Base-by-base conservation (phyloP, 2,329 filamentous ascomycete species). In the Fusarium oxysporum region DNA sequence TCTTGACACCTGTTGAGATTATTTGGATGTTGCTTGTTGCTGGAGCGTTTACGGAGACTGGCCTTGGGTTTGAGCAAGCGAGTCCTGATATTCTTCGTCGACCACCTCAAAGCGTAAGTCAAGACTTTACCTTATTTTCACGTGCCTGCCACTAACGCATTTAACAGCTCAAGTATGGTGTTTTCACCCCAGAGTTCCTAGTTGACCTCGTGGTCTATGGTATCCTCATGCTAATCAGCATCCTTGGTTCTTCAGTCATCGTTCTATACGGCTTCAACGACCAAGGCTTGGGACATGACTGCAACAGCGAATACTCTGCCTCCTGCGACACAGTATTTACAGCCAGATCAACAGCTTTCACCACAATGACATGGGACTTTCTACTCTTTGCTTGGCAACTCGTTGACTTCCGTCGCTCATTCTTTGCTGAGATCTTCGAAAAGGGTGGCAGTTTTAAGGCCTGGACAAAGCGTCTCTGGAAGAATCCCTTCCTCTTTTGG, bases 11-110 rank as follows among this genome's bases (percentile, higher is more conserved):
- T 0, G 89, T 93, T 17, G 90, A 93, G 71, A 92, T 93, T 70
- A 85, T 94, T 35, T 93, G 91, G 90, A 91, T 93, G 78, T 91
- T 93, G 77, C 92, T 93, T 87, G 88, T 93, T 57, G 93, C 91
- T 1, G 92, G 90, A 56, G 89, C 88, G 1, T 86, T 93, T 70
- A 91, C 91, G 3, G 92, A 93, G 74, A 93, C 93, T 84, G 92
- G 92, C 54, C 85, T 94, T 10, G 92, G 92, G 6, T 91, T 92
- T 81, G 92, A 94, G 80, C 82, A 86, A 47, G 91, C 92, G 0
- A 88, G 89, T 0, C 87, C 90, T 0, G 91, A 93, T 77, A 90
- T 93, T 70, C 88, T 93, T 80, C 80, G 85, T 41, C 86, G 91
- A 0, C 91, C 91, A 10, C 92, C 92, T 17, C 70, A 76, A 13